Evolutionary conservation across 176 grass and related monocot species (phyloP).

Genomic region (Carex littledalei): DNA sequence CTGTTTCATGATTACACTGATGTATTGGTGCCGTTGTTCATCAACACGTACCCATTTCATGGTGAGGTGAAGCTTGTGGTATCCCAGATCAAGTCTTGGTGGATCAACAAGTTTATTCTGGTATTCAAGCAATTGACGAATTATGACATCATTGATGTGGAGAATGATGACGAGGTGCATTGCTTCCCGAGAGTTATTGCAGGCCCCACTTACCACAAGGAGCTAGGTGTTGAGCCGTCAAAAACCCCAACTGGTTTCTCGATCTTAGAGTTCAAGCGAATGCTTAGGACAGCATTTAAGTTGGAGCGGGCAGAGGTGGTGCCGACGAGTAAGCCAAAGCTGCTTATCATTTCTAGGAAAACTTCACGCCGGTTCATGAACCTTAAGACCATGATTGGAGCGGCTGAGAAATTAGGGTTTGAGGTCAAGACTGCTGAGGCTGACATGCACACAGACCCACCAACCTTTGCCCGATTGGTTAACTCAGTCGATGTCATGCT

Average conservation of each 20-base stretch:
- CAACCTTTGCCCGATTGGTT: conserved; percentile 52
- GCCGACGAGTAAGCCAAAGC: neutral
- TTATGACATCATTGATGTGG: conserved; percentile 60
- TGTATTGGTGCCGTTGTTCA: conserved; percentile 78
- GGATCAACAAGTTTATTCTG: conserved; percentile 64
- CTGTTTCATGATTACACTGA: conserved; percentile 96
- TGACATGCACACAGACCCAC: conserved; percentile 36
- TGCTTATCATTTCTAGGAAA: conserved; percentile 65
- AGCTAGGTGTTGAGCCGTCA: conserved; percentile 53
- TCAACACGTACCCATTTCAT: conserved; percentile 64
- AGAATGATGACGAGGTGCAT: conserved; percentile 63
- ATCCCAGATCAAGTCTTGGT: conserved; percentile 57
- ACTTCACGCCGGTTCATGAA: conserved; percentile 69
- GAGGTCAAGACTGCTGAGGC: conserved; percentile 65
- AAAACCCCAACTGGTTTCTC: conserved; percentile 42
- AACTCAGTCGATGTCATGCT: conserved; percentile 82
- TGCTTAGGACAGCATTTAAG: conserved; percentile 58
- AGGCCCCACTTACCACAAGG: conserved; percentile 84
- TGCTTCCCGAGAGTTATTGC: conserved; percentile 51
- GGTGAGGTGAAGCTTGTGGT: conserved; percentile 63
- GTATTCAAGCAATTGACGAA: conserved; percentile 62
- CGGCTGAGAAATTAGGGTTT: conserved; percentile 56
- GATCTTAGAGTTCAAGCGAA: conserved; percentile 56
- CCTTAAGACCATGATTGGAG: conserved; percentile 36
- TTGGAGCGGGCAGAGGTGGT: conserved; percentile 43